Conservation (phyloP, 1,284 basidiomycete genomes). For the Kalmanozyma brasiliensis region DNA sequence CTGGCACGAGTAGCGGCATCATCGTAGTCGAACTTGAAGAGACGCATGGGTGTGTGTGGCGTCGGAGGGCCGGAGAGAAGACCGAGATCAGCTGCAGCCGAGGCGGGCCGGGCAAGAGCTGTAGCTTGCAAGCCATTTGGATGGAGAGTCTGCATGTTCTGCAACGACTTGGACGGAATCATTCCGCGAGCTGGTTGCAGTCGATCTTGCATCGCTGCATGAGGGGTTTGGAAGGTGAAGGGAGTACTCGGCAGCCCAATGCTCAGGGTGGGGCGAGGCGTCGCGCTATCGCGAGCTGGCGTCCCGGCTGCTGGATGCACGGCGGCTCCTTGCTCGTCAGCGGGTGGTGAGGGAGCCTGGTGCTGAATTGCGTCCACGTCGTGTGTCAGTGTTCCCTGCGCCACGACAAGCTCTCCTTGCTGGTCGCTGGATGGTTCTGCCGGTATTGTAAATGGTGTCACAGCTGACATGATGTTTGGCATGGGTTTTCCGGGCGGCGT, state of each 20-base stretch:
- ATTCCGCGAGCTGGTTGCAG: slow-evolving; percentile 19
- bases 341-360: background rate
- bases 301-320: background rate
- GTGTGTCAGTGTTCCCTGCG: background rate
- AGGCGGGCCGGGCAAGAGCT: slow-evolving; percentile 33
- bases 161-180: slow-evolving; percentile 37
- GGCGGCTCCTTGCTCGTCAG: background rate
- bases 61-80: slow-evolving; percentile 37
- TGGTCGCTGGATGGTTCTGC: slow-evolving; percentile 2
- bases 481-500: slow-evolving; percentile 40
- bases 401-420: background rate
- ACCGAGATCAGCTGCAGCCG: slow-evolving; percentile 38
- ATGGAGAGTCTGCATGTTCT: slow-evolving; percentile 38
- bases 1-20: slow-evolving; percentile 46
- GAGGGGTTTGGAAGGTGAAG: slow-evolving; percentile 32
- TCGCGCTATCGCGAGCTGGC: background rate
- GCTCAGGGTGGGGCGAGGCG: background rate
- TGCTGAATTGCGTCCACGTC: background rate
- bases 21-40: slow-evolving; percentile 56
- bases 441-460: slow-evolving; percentile 14
- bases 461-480: slow-evolving; percentile 26
- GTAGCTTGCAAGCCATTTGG: slow-evolving; percentile 22
- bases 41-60: slow-evolving; percentile 55
- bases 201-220: slow-evolving; percentile 6
- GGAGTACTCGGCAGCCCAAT: slow-evolving; percentile 25